phyloP scores from a whole-genome alignment of 106 monocot species.

The Vanilla planifolia region DNA sequence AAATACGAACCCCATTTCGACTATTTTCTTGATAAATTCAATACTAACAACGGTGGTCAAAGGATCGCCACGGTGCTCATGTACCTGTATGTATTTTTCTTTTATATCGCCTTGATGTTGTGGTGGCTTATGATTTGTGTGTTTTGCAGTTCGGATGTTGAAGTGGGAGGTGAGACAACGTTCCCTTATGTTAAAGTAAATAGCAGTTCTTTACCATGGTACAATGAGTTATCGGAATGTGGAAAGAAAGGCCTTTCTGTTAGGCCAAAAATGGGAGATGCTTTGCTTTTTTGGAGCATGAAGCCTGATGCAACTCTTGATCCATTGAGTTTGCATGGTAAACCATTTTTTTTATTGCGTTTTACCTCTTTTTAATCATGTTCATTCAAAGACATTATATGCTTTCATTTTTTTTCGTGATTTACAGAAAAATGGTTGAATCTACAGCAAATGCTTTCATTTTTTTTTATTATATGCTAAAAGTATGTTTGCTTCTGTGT shows the following conservation, averaged over 20 bases:
- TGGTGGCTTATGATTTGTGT: too few relatives aligned
- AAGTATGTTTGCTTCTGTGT: not conserved
- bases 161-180: constrained; percentile 58
- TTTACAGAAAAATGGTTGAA: not conserved
- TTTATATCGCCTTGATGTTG: too few relatives aligned
- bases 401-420: not conserved
- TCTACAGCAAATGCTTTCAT: not conserved
- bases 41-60: too few relatives aligned
- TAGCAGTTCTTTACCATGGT: constrained; percentile 38
- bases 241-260: constrained; percentile 50
- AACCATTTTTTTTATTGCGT: not conserved
- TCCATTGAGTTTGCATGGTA: constrained; percentile 63
- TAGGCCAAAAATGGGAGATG: constrained; percentile 63
- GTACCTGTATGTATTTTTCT: too few relatives aligned
- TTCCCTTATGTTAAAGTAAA: constrained; percentile 46
- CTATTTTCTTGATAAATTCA: too few relatives aligned
- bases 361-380: not conserved
- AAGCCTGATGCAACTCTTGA: constrained; percentile 55
- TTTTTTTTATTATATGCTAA: not conserved
- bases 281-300: constrained; percentile 71
- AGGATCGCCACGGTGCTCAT: too few relatives aligned
- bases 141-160: constrained; percentile 38
- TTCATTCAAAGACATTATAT: not conserved
- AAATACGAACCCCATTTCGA: too few relatives aligned
- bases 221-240: constrained; percentile 58